phyloP scores from a whole-genome alignment of 345 rosid genomes.

The Alliaria petiolata region DNA sequence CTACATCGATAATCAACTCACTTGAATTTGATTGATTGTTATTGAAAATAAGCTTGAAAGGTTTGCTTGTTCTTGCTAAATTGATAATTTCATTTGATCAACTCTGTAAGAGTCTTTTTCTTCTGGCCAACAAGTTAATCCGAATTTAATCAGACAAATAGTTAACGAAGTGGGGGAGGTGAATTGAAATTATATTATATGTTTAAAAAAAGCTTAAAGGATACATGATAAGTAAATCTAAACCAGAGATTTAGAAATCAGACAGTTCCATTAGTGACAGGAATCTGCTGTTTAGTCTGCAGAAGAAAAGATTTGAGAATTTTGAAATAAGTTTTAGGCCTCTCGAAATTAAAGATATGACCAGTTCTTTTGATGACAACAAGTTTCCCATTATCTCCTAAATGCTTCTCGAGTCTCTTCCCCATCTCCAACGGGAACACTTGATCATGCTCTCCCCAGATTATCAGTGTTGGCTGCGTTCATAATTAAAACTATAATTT shows the following conservation, averaged over 20 bases:
- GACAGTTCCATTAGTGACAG: not conserved
- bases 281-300: constrained; percentile 3
- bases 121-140: not conserved
- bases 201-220: not conserved
- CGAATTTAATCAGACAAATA: not conserved
- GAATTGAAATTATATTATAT: not conserved
- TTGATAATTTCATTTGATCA: no score
- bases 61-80: no score
- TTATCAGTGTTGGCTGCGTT: constrained; percentile 57
- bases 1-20: not conserved
- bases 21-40: no score
- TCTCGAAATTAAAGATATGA: constrained; percentile 60
- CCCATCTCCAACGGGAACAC: constrained; percentile 68
- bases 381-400: constrained; percentile 57
- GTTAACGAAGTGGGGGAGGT: not conserved
- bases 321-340: constrained; percentile 42
- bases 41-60: no score
- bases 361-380: constrained; percentile 58
- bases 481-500: not conserved
- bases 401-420: constrained; percentile 60
- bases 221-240: not conserved
- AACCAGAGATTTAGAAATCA: not conserved
- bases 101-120: not conserved
- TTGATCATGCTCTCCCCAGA: constrained; percentile 83
- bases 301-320: constrained; percentile 53